Evolutionary conservation across 75 land plant species (phyloP), one percentile per base, ranked within the genome.

Genomic region (Gnetum montanum): DNA sequence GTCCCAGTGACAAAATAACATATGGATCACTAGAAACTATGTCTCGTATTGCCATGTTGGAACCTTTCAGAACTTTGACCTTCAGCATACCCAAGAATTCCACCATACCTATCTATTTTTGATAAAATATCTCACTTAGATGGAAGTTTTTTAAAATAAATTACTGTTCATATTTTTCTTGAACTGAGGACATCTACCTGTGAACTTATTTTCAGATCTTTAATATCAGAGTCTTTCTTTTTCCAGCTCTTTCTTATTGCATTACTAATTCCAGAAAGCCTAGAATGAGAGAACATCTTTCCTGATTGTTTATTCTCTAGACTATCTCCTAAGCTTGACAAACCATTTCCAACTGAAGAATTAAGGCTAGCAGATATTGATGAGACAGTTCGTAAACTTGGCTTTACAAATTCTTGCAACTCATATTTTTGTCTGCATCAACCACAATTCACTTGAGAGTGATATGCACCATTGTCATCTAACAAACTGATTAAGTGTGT

Each of bases 391-490:
- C 64, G 66, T 26, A 61, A 60, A 51, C 56, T 67, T 44, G 70
- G 46, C 38, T 62, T 62, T 51, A 75, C 18, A 76, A 90, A 90
- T 60, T 85, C 82, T 59, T 71, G 87, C 68, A 71, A 49, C 76
- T 77, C 96, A 71, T 94, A 94, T 69, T 94, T 94, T 64, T 76
- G 78, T 83, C 98, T 94, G 85, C 52, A 66, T n/a, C n/a, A n/a
- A n/a, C n/a, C n/a, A n/a, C n/a, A n/a, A n/a, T n/a, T n/a, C n/a
- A n/a, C n/a, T n/a, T n/a, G 46, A 26, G 33, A 37, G 57, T 56
- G 38, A 19, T 31, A 31, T 31, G n/a, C 34, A 38, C 0, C n/a
- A 34, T 25, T 18, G 47, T 18, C 19, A 28, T 47, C 31, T 29
- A 7, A 27, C 20, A 41, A 41, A 45, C n/a, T 30, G 11, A 44